Percentiles rank a stretch among this genome's conserved stretches.
These are phyloP conservation scores for Nicotiana sylvestris DNA, from an alignment of 257 asterid species.

Conservation along the genomic window DNA sequence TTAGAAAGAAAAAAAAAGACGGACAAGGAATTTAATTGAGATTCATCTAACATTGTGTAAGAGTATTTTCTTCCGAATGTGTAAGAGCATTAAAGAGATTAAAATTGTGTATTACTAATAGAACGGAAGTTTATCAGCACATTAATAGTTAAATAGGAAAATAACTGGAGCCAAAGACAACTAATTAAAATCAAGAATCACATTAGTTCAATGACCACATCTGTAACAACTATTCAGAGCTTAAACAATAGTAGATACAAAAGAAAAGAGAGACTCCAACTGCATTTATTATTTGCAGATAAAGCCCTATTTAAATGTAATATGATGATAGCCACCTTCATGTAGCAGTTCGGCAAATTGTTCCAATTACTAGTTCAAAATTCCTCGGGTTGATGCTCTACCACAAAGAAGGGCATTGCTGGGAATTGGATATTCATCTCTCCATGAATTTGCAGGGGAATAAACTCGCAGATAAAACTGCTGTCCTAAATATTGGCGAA, in stretches of 20 bases:
- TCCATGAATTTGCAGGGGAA: constrained; percentile 36
- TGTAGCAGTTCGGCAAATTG: neutral
- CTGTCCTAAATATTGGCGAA: constrained; percentile 38
- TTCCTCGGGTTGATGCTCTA: constrained; percentile 11
- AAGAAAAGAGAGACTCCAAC: neutral
- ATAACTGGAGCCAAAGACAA: neutral
- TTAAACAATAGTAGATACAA: neutral
- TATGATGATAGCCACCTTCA: neutral
- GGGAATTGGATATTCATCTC: constrained; percentile 43
- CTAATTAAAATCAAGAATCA: neutral
- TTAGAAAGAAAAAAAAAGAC: no score
- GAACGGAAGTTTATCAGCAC: no score
- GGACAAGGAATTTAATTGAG: no score
- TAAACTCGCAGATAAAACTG: constrained; percentile 36
- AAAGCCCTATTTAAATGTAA: neutral
- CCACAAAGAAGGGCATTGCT: constrained; percentile 36
- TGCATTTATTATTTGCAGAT: neutral
- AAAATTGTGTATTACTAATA: no score
- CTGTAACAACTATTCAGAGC: neutral
- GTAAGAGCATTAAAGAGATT: no score
- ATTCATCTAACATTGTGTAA: no score
- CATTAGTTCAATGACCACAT: neutral
- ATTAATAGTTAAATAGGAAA: neutral
- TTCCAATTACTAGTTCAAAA: neutral
- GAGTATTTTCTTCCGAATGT: no score